Percentiles rank a stretch among this genome's conserved stretches.
Conservation (phyloP, 306 rosid species). For the Vigna reflexopilosa region DNA sequence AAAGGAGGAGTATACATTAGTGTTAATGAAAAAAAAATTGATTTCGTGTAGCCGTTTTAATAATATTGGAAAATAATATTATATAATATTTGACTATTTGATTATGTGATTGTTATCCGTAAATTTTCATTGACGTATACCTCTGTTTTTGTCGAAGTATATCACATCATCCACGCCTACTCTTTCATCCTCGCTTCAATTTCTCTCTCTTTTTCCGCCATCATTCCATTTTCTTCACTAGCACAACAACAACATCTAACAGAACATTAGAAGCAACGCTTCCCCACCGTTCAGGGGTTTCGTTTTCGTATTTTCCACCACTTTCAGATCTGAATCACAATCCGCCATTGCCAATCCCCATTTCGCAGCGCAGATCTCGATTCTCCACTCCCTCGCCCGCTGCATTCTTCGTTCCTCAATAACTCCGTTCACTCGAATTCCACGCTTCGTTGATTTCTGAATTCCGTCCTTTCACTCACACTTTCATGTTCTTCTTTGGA, state of each 20-base stretch:
- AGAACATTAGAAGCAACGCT: conserved; percentile 33
- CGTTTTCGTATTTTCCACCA: conserved; percentile 23
- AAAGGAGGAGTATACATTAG: too few relatives aligned
- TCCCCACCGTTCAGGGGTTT: conserved; percentile 46
- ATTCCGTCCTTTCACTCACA: conserved; percentile 44
- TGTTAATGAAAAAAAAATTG: background rate
- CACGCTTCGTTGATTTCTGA: conserved; percentile 52
- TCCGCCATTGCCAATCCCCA: conserved; percentile 32
- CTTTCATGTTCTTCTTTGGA: conserved; percentile 68
- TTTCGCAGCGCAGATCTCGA: conserved; percentile 53
- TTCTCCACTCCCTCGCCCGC: conserved; percentile 34
- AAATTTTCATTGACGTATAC: conserved; percentile 11
- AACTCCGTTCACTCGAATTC: conserved; percentile 35
- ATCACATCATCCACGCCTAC: conserved; percentile 33
- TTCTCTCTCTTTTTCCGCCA: conserved; percentile 44
- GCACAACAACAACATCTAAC: background rate
- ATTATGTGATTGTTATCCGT: conserved; percentile 27
- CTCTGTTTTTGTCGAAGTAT: conserved; percentile 26
- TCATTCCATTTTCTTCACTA: conserved; percentile 43
- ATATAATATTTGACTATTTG: background rate
- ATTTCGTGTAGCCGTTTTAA: conserved; percentile 48
- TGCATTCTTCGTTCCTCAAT: conserved; percentile 33
- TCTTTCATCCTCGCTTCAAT: conserved; percentile 9
- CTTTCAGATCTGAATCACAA: conserved; percentile 68
- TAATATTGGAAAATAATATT: conserved; percentile 39